Evolutionary conservation across 352 stramenopile species (phyloP).

Genomic region (Pythium grandisporangium): DNA sequence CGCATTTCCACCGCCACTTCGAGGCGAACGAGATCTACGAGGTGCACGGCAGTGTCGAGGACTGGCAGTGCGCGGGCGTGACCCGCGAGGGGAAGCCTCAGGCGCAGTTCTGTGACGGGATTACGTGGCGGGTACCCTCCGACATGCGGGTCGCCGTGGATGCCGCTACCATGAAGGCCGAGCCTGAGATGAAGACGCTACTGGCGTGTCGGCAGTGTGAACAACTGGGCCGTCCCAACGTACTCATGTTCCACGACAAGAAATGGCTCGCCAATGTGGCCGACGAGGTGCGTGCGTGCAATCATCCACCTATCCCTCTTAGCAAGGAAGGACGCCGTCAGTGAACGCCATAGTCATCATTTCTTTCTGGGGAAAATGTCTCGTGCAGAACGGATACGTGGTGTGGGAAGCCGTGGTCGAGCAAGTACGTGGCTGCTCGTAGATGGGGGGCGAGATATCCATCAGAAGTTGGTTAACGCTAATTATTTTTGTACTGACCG

Average conservation of each 20-base stretch:
- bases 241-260: conserved; percentile 90
- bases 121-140: conserved; percentile 35
- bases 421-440: conserved; percentile 19
- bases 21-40: conserved; percentile 73
- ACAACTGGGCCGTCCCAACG: conserved; percentile 64
- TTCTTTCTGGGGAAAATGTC: too few species aligned
- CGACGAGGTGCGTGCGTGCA: conserved; percentile 34
- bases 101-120: too few species aligned
- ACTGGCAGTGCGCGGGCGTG: conserved; percentile 59
- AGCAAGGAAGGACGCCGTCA: too few species aligned
- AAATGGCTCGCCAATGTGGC: conserved; percentile 67
- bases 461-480: neutral
- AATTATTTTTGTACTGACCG: neutral
- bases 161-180: conserved; percentile 46
- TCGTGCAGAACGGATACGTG: conserved; percentile 46
- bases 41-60: conserved; percentile 82
- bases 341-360: too few species aligned
- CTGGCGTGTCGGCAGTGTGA: conserved; percentile 47
- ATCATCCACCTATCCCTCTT: too few species aligned
- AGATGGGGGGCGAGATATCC: neutral
- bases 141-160: conserved; percentile 62
- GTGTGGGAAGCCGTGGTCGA: conserved; percentile 75
- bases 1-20: conserved; percentile 80
- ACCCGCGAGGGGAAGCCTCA: too few species aligned
- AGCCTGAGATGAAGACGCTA: conserved; percentile 16